Percentiles rank a stretch among this genome's conserved stretches.
Conservation (phyloP, 176 grass and related monocot genomes). For the Musa schizocarpa region DNA sequence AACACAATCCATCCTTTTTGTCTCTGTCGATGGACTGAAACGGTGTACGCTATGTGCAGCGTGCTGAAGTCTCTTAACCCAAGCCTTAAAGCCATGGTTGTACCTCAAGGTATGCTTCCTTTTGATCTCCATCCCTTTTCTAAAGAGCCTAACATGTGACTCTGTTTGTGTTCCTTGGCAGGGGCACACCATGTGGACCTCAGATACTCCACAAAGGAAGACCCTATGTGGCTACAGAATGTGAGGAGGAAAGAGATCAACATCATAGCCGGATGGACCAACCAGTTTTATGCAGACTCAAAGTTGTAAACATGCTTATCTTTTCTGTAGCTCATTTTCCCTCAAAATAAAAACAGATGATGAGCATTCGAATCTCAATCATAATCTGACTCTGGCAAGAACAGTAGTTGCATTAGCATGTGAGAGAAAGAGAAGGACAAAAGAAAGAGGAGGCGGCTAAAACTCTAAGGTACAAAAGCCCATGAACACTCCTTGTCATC, state of each 20-base stretch:
- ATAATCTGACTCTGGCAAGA: too few relatives aligned
- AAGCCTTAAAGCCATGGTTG: conserved; percentile 46
- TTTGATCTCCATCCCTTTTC: neutral
- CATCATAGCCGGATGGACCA: conserved; percentile 41
- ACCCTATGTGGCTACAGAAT: conserved; percentile 41
- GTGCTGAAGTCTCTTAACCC: conserved; percentile 47
- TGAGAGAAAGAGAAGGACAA: too few relatives aligned
- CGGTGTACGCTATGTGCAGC: conserved; percentile 7
- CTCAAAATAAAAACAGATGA: too few relatives aligned
- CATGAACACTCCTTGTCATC: too few relatives aligned
- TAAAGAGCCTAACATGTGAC: too few relatives aligned
- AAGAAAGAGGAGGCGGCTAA: too few relatives aligned
- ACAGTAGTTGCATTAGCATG: too few relatives aligned
- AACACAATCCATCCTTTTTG: neutral
- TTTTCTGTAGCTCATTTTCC: too few relatives aligned
- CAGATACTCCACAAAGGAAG: conserved; percentile 40
- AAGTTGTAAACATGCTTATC: neutral
- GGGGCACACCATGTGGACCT: conserved; percentile 51
- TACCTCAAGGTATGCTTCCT: conserved; percentile 32
- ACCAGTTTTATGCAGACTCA: conserved; percentile 33
- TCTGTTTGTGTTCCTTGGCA: neutral
- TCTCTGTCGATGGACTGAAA: neutral
- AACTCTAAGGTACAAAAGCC: too few relatives aligned
- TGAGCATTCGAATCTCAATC: too few relatives aligned
- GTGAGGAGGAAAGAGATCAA: conserved; percentile 34